Evolutionary conservation across 192 early-diverging fungal genomes (phyloP).

Genomic region (Coemansia sp.): DNA sequence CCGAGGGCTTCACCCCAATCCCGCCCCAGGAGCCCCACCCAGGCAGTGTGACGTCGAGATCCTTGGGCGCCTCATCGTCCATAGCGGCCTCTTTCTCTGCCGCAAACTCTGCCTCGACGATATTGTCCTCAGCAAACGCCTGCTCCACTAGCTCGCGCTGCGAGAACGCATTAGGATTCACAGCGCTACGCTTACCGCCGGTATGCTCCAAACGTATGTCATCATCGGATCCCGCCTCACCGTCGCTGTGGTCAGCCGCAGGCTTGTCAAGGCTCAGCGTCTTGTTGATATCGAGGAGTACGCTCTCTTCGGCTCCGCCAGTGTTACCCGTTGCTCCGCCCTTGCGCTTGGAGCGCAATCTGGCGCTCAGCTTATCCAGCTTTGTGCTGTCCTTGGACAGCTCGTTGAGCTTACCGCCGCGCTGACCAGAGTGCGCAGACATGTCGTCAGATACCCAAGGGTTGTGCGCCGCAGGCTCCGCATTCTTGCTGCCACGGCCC

Average conservation of each 20-base stretch:
- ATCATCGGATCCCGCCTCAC: slow-evolving; percentile 17
- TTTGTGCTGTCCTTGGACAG: slow-evolving; percentile 57
- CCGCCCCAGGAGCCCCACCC: slow-evolving; percentile 94
- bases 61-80: slow-evolving; percentile 74
- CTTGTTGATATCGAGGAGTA: slow-evolving; percentile 70
- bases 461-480: slow-evolving; percentile 55
- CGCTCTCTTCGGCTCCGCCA: slow-evolving; percentile 52
- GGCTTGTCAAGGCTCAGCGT: slow-evolving; percentile 38
- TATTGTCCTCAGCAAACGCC: slow-evolving; percentile 94
- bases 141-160: slow-evolving; percentile 85
- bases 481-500: slow-evolving; percentile 13
- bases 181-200: slow-evolving; percentile 29
- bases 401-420: slow-evolving; percentile 50
- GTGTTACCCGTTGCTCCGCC: neutral
- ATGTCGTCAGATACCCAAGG: slow-evolving; percentile 74
- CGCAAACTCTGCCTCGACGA: slow-evolving; percentile 84
- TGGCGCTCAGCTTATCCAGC: slow-evolving; percentile 64
- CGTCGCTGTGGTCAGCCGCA: slow-evolving; percentile 6
- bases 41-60: slow-evolving; percentile 80
- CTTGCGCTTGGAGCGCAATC: slow-evolving; percentile 62
- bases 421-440: slow-evolving; percentile 18
- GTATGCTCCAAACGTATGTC: slow-evolving; percentile 19
- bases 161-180: slow-evolving; percentile 57
- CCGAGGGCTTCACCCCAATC: slow-evolving; percentile 60
- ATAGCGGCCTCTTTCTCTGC: slow-evolving; percentile 72